Conservation (phyloP, 352 stramenopile species). For the Globisporangium recalcitrans region DNA sequence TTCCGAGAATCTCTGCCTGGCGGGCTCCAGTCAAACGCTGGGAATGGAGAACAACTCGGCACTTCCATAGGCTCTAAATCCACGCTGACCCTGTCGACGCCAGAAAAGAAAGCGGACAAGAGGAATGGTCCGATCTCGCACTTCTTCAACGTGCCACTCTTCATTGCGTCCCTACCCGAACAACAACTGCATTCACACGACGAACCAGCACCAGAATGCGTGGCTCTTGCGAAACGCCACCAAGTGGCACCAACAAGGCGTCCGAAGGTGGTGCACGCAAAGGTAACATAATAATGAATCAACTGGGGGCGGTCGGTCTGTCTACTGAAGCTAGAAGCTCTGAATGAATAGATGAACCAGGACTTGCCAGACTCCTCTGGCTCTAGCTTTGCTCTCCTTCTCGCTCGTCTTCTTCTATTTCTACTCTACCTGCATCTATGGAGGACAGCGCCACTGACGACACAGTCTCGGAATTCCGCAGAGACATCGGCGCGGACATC, state of each 20-base stretch:
- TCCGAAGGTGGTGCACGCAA: not conserved
- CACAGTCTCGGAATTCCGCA: not conserved
- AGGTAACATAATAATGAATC: not conserved
- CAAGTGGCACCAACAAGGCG: not conserved
- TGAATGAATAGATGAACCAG: not conserved
- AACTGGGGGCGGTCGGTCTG: not conserved
- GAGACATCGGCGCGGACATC: slow-evolving; percentile 4
- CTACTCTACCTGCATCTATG: not conserved
- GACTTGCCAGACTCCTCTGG: not conserved
- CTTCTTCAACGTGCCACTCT: not conserved
- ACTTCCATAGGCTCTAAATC: too few species aligned
- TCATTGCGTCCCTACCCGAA: not conserved
- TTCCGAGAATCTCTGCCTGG: not conserved
- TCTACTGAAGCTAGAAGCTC: not conserved
- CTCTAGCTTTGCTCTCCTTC: not conserved
- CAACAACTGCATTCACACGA: not conserved
- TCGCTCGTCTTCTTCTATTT: too few species aligned
- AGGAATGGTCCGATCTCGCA: not conserved
- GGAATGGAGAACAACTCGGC: too few species aligned
- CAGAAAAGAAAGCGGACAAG: not conserved
- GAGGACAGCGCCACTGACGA: not conserved
- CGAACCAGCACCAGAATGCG: not conserved
- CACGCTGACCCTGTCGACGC: too few species aligned
- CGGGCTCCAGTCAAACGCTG: too few species aligned
- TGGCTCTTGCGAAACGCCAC: not conserved